These are phyloP conservation scores for Clavariopsis aquatica DNA, from an alignment of 495 filamentous ascomycete genomes.

Conservation along the genomic window DNA sequence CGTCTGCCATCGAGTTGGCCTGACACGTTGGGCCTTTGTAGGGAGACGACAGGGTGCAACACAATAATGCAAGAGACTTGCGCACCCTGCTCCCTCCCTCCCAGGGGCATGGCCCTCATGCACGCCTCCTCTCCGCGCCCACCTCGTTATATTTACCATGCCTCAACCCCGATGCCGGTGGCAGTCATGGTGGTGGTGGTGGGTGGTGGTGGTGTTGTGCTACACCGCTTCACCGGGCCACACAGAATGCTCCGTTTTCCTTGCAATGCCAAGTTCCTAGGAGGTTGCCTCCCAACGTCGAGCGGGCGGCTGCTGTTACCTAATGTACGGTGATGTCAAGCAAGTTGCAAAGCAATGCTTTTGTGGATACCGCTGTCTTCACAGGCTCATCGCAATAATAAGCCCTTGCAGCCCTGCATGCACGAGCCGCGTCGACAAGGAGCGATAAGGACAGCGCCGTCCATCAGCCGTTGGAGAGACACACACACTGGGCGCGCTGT, in stretches of 20 bases:
- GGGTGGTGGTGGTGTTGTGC: background rate
- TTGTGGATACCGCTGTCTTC: slow-evolving; percentile 18
- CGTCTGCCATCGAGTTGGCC: background rate
- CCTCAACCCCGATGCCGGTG: background rate
- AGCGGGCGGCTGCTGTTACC: too few species aligned
- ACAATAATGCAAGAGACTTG: background rate
- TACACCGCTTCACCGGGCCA: background rate
- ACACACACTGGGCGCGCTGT: too few species aligned
- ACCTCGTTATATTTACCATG: background rate
- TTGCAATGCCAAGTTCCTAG: background rate
- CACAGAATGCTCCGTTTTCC: background rate
- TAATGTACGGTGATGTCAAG: slow-evolving; percentile 33
- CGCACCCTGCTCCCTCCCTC: background rate
- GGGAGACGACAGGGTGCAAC: background rate
- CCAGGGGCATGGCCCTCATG: background rate
- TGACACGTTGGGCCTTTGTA: background rate
- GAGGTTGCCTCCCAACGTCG: too few species aligned
- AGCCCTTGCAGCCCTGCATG: slow-evolving; percentile 16
- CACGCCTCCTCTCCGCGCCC: background rate
- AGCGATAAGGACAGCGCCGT: slow-evolving; percentile 23
- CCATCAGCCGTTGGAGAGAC: too few species aligned
- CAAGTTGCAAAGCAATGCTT: background rate
- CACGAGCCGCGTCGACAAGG: slow-evolving; percentile 8
- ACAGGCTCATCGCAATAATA: slow-evolving; percentile 8
- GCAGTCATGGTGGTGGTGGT: too few species aligned